Percentiles rank a stretch among this genome's conserved stretches.
phyloP scores from a whole-genome alignment of 2,329 filamentous ascomycete genomes.

The Ophiostoma ips region DNA sequence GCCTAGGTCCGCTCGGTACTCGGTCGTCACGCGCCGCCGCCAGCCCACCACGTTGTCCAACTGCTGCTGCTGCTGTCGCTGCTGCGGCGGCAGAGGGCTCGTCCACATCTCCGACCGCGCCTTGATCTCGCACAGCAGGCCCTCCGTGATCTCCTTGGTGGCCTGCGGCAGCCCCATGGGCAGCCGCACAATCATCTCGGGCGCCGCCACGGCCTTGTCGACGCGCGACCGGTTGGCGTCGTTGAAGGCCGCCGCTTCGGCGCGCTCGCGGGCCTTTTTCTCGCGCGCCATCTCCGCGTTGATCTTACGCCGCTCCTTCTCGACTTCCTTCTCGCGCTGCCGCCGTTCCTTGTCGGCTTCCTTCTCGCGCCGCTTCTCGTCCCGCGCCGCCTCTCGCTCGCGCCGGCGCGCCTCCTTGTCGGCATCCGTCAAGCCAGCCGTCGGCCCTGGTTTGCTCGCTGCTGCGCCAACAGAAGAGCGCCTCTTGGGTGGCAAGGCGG shows the following conservation, averaged over 20 bases:
- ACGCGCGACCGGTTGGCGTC: conserved; percentile 60
- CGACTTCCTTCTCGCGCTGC: conserved; percentile 40
- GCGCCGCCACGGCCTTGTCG: conserved; percentile 58
- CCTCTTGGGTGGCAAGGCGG: too few species aligned
- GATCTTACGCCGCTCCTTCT: conserved; percentile 40
- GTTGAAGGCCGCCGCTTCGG: conserved; percentile 49
- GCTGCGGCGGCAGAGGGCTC: conserved; percentile 19
- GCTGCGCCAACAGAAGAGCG: neutral
- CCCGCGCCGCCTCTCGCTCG: conserved; percentile 9
- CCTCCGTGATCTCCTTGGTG: conserved; percentile 31
- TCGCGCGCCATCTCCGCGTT: conserved; percentile 48
- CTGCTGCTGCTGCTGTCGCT: too few species aligned
- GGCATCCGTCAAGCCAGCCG: conserved; percentile 11
- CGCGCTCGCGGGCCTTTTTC: conserved; percentile 48
- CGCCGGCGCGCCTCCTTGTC: conserved; percentile 13
- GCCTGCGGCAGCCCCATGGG: conserved; percentile 39
- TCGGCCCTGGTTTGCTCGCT: neutral
- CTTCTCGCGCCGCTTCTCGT: conserved; percentile 35
- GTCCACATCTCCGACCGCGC: conserved; percentile 33
- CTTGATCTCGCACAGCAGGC: conserved; percentile 35
- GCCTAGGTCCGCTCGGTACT: conserved; percentile 44
- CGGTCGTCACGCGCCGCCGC: conserved; percentile 52
- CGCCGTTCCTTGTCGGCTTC: conserved; percentile 42
- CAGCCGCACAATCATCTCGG: conserved; percentile 67
- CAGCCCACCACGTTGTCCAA: conserved; percentile 46